A percentile compares a stretch with the other conserved stretches of the same genome.
These are phyloP conservation scores for Delonix regia DNA, from an alignment of 306 rosid species.

Conservation along the genomic window DNA sequence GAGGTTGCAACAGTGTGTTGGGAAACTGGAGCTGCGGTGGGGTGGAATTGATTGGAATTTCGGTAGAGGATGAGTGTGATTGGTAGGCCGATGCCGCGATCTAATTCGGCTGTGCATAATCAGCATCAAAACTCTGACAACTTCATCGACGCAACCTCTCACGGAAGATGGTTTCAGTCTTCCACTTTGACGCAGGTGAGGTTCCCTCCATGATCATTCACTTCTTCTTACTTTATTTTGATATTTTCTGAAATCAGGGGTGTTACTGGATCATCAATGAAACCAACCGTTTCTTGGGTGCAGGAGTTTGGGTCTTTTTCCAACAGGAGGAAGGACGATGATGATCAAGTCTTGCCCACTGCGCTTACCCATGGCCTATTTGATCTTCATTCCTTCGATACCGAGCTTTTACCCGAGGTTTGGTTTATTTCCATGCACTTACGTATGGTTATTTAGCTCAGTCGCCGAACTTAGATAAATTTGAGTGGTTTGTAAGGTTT, in stretches of 20 bases:
- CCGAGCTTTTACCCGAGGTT: slow-evolving; percentile 75
- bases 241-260: neutral
- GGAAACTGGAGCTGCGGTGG: neutral
- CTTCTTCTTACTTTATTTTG: neutral
- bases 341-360: slow-evolving; percentile 55
- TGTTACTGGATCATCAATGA: neutral
- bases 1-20: neutral
- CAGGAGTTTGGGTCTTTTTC: slow-evolving; percentile 67
- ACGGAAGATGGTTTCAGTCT: slow-evolving; percentile 56
- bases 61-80: slow-evolving; percentile 45
- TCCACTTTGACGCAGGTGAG: slow-evolving; percentile 62
- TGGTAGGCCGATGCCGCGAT: slow-evolving; percentile 61
- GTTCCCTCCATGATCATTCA: slow-evolving; percentile 1
- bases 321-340: slow-evolving; percentile 65
- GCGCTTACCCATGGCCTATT: slow-evolving; percentile 62
- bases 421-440: neutral
- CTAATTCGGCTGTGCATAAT: slow-evolving; percentile 56
- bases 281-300: slow-evolving; percentile 21
- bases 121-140: slow-evolving; percentile 70
- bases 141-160: slow-evolving; percentile 52
- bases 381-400: slow-evolving; percentile 74
- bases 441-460: neutral
- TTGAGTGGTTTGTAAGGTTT: neutral
- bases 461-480: neutral
- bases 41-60: slow-evolving; percentile 2